Evolutionary conservation across 768 basidiomycete species (phyloP), one percentile per base, ranked within the genome.

Genomic region (Rhizopogon rudus): DNA sequence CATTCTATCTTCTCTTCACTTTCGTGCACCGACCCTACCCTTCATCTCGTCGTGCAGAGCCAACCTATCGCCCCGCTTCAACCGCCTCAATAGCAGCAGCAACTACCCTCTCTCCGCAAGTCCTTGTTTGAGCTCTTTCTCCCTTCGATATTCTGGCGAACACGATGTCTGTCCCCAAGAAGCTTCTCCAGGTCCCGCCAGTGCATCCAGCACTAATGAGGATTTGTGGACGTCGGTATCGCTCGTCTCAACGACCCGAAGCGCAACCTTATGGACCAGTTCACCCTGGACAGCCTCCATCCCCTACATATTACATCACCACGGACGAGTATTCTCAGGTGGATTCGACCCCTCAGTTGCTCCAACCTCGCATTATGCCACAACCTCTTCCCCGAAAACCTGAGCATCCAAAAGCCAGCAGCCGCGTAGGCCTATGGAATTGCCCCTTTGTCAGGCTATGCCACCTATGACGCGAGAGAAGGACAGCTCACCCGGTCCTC

Each of bases 101-200:
- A 80, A 3, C 82, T 86, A 0, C 81, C 88, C 31, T 85, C 87
- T 41, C 80, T 85, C 20, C 86, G 84, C 62, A 86, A 87, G 69
- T 87, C 88, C 48, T 83, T 91, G 80, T 93, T 93, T 61, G 89
- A 92, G 39, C 92, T 89, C 57, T 87, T 49, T 91, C 89, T 49
- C 86, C 91, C 2, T 92, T 93, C 61, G 91, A 93, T 61, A 89
- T 87, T 25, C 78, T 93, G 44, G 77, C 71, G 16, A 60, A 82
- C 6, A 71, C 77, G n/a, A 35, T 65, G 1, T 65, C 67, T 41
- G 53, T 77, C 16, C 67, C 79, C 54, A 88, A 87, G 75, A 88
- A 90, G 80, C 81, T 3, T 86, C 84, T 10, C 58, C 74, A 44
- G 73, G 75, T 44, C 16, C 62, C 51, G 57, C 78, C 8, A 71